A percentile compares a stretch with the other conserved stretches of the same genome.
Conservation (phyloP, 371 early-diverging fungal species). For the Choanephora cucurbitarum region DNA sequence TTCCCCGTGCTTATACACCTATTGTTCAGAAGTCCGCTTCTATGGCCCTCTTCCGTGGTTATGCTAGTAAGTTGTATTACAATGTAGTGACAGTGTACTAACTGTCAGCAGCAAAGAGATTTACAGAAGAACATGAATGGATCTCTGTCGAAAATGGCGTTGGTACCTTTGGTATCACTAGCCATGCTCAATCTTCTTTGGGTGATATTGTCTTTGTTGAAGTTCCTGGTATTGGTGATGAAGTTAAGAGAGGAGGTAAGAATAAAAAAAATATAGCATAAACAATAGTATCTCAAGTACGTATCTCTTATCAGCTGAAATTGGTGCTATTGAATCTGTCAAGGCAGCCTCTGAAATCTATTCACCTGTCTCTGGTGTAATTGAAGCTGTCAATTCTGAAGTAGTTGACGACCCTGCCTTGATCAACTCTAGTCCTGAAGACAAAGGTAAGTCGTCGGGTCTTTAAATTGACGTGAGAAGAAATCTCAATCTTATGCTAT, state of each 20-base stretch:
- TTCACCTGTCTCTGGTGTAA: conserved; percentile 84
- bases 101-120: conserved; percentile 60
- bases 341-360: conserved; percentile 95
- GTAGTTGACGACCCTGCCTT: conserved; percentile 71
- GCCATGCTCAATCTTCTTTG: conserved; percentile 88
- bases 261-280: background rate
- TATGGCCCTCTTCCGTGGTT: conserved; percentile 41
- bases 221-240: conserved; percentile 65
- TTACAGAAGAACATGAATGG: conserved; percentile 95
- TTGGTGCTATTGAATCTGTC: conserved; percentile 93
- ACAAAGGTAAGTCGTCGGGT: conserved; percentile 58
- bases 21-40: conserved; percentile 39
- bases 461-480: conserved; percentile 10
- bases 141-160: conserved; percentile 69
- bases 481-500: conserved; percentile 4
- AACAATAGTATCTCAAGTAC: no score
- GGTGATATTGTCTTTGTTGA: conserved; percentile 97
- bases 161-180: conserved; percentile 92
- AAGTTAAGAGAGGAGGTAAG: conserved; percentile 64
- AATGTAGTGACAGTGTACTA: background rate
- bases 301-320: conserved; percentile 48
- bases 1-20: conserved; percentile 43
- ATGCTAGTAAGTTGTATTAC: conserved; percentile 43
- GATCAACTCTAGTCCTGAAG: conserved; percentile 80
- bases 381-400: conserved; percentile 75